A percentile compares a stretch with the other conserved stretches of the same genome.
Evolutionary conservation across 306 rosid species (phyloP).

Genomic region (Dryas drummondii): DNA sequence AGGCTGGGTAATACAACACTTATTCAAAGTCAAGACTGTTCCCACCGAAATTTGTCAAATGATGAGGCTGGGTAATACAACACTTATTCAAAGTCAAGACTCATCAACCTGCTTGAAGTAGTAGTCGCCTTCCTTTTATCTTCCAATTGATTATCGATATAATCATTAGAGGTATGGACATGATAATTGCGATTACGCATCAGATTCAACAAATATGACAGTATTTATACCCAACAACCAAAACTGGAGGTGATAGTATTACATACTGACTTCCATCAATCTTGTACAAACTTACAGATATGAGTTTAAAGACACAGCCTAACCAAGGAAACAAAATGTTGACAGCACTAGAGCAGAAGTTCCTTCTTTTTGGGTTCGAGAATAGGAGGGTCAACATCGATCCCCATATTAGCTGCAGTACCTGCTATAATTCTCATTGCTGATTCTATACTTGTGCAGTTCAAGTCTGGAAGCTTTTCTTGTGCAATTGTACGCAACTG

Average conservation of each 20-base stretch:
- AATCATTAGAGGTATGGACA: too few species aligned
- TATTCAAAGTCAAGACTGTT: too few species aligned
- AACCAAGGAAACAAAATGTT: conserved; percentile 15
- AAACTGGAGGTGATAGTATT: neutral
- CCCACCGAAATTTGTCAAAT: too few species aligned
- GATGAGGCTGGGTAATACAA: too few species aligned
- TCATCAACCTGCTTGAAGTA: too few species aligned
- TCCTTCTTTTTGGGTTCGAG: conserved; percentile 74
- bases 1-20: too few species aligned
- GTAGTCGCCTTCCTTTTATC: too few species aligned
- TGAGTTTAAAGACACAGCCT: conserved; percentile 14
- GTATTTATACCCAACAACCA: neutral
- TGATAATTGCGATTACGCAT: too few species aligned
- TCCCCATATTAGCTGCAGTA: conserved; percentile 99
- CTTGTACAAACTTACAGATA: conserved; percentile 19
- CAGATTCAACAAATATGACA: neutral
- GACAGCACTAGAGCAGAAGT: conserved; percentile 29
- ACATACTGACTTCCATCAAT: conserved; percentile 4
- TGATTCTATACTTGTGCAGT: conserved; percentile 78
- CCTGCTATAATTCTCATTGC: conserved; percentile 99
- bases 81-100: too few species aligned
- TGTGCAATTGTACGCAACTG: conserved; percentile 79
- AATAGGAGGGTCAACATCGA: conserved; percentile 91
- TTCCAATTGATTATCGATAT: too few species aligned
- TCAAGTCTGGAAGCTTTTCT: conserved; percentile 94